Conservation (phyloP, 2,329 filamentous ascomycete genomes). For the Ilyonectria robusta region DNA sequence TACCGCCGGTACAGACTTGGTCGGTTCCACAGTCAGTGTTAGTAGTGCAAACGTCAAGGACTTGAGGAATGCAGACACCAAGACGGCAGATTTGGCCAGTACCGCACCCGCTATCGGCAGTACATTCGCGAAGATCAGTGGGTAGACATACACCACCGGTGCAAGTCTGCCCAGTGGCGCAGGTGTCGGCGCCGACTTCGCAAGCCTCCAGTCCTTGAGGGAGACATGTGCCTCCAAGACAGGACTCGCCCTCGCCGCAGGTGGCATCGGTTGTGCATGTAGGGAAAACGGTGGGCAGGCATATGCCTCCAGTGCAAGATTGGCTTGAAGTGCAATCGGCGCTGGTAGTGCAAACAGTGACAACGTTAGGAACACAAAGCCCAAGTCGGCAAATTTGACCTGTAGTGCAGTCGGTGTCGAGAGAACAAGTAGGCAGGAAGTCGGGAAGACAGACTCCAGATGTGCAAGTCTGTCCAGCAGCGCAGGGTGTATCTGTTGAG, state of each 20-base stretch:
- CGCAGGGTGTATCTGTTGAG: not conserved
- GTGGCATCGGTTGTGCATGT: not conserved
- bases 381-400: slow-evolving; percentile 11
- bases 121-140: slow-evolving; percentile 8
- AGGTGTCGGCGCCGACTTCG: not conserved
- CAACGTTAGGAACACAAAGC: not conserved
- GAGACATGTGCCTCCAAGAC: not conserved
- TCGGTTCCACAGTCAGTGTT: slow-evolving; percentile 1
- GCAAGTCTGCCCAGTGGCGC: not conserved
- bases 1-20: slow-evolving; percentile 4
- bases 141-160: not conserved
- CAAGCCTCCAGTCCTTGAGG: not conserved
- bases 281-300: not conserved
- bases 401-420: not conserved
- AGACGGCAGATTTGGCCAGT: slow-evolving; percentile 5
- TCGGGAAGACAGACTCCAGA: slow-evolving; percentile 3
- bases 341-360: not conserved
- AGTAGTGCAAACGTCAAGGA: not conserved
- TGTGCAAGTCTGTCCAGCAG: not conserved
- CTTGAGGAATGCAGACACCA: slow-evolving; percentile 6
- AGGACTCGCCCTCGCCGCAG: not conserved
- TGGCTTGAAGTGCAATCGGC: not conserved
- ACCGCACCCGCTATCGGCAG: slow-evolving; percentile 1
- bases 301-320: not conserved
- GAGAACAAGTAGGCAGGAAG: not conserved